A percentile compares a stretch with the other conserved stretches of the same genome.
Evolutionary conservation across 2,329 filamentous ascomycete species (phyloP).

Genomic region (Penicillium rolfsii): DNA sequence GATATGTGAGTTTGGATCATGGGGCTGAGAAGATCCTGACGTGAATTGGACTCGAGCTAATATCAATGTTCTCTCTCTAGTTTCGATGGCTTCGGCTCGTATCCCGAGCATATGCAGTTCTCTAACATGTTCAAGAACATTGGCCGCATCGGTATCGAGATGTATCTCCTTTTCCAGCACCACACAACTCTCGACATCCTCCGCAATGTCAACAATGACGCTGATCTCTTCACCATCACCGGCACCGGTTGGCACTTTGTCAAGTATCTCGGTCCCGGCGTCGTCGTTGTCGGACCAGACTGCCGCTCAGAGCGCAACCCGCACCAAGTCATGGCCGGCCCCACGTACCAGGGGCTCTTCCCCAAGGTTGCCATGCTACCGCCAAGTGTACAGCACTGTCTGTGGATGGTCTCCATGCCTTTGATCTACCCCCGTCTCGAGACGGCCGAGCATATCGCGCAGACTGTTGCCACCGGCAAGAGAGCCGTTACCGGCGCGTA

Average conservation of each 20-base stretch:
- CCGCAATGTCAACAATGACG: constrained; percentile 82
- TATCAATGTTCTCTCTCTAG: constrained; percentile 50
- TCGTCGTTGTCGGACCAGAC: constrained; percentile 87
- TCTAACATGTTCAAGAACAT: constrained; percentile 99
- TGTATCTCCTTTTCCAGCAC: constrained; percentile 98
- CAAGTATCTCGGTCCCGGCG: constrained; percentile 89
- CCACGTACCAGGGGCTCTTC: constrained; percentile 96
- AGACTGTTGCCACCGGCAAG: constrained; percentile 91
- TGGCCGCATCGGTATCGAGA: constrained; percentile 89
- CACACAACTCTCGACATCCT: constrained; percentile 94
- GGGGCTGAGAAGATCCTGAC: too few relatives aligned
- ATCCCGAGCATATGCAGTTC: constrained; percentile 97
- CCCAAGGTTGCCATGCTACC: constrained; percentile 91
- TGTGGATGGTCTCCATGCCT: constrained; percentile 94
- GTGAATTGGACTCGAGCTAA: not conserved
- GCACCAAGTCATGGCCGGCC: constrained; percentile 89
- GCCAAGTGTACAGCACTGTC: constrained; percentile 90
- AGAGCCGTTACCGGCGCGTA: constrained; percentile 96
- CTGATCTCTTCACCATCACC: constrained; percentile 93
- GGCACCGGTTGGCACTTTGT: constrained; percentile 99
- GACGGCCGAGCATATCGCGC: constrained; percentile 85
- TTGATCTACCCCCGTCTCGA: constrained; percentile 89
- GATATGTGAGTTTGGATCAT: constrained; percentile 75
- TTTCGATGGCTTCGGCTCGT: constrained; percentile 96
- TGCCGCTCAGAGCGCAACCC: constrained; percentile 90